phyloP scores from a whole-genome alignment of 2,329 filamentous ascomycete genomes.

The Pleomassaria siparia region DNA sequence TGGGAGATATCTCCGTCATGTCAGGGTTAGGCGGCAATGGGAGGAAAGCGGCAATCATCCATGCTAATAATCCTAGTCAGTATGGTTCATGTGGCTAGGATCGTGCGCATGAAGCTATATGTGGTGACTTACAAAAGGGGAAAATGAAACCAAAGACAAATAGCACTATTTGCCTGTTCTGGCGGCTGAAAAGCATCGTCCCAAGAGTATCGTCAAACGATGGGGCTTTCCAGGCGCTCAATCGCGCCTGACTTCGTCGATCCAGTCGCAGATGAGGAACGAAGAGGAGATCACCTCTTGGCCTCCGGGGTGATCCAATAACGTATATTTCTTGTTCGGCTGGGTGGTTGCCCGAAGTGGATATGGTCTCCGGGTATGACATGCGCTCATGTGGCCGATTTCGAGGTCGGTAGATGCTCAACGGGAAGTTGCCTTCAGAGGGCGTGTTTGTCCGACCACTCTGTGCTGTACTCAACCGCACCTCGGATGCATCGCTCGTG shows the following conservation, averaged over 20 bases:
- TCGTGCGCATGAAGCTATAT: constrained; percentile 10
- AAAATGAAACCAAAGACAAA: constrained; percentile 79
- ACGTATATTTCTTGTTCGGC: constrained; percentile 34
- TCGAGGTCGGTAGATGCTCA: constrained; percentile 41
- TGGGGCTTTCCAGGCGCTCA: constrained; percentile 73
- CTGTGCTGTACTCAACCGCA: constrained; percentile 36
- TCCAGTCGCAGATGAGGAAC: constrained; percentile 43
- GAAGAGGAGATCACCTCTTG: constrained; percentile 27
- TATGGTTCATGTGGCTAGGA: constrained; percentile 15
- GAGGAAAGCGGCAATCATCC: constrained; percentile 77
- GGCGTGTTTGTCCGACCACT: constrained; percentile 41
- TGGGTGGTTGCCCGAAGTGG: constrained; percentile 26
- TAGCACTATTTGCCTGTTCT: constrained; percentile 73
- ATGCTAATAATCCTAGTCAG: constrained; percentile 54
- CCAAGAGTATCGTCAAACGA: constrained; percentile 66
- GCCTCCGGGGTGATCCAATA: constrained; percentile 28
- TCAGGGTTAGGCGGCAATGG: constrained; percentile 66
- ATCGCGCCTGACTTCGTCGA: constrained; percentile 49
- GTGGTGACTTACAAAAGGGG: constrained; percentile 54
- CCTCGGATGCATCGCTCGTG: constrained; percentile 28
- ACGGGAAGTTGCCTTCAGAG: constrained; percentile 40
- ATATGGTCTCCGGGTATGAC: constrained; percentile 33
- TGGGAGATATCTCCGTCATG: constrained; percentile 47
- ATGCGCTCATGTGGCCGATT: constrained; percentile 38
- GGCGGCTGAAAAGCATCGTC: constrained; percentile 62